Evolutionary conservation across 2,329 filamentous ascomycete species (phyloP).

Genomic region (Sclerotinia subarctica): DNA sequence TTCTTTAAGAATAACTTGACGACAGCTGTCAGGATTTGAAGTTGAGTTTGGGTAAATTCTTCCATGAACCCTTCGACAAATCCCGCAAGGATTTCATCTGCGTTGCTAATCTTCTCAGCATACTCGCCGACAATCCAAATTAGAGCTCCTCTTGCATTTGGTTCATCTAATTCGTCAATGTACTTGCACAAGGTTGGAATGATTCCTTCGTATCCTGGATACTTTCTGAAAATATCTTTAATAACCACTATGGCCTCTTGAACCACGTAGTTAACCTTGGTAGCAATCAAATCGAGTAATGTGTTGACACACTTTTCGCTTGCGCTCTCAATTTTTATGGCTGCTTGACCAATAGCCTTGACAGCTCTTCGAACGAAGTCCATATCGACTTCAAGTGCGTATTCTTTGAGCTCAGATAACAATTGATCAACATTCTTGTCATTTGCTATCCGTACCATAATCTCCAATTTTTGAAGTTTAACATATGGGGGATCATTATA

Average conservation of each 20-base stretch:
- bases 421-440: conserved; percentile 95
- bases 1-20: conserved; percentile 98
- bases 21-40: conserved; percentile 94
- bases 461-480: conserved; percentile 96
- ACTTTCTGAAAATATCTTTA: conserved; percentile 97
- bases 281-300: conserved; percentile 88
- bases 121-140: conserved; percentile 99
- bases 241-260: conserved; percentile 99
- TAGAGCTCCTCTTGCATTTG: conserved; percentile 80
- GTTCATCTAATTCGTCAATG: conserved; percentile 95
- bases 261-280: conserved; percentile 98
- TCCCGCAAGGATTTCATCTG: conserved; percentile 85
- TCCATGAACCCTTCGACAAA: conserved; percentile 96
- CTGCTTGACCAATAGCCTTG: conserved; percentile 94
- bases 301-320: conserved; percentile 96
- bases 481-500: conserved; percentile 98
- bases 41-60: conserved; percentile 97
- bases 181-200: conserved; percentile 95
- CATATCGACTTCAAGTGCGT: conserved; percentile 98
- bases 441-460: conserved; percentile 99
- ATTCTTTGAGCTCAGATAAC: conserved; percentile 91
- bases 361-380: conserved; percentile 94
- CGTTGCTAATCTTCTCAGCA: conserved; percentile 98
- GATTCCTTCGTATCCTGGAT: conserved; percentile 95
- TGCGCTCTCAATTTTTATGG: conserved; percentile 95